Base-by-base conservation (phyloP, 1,139 yeast species). In the Taiozyma sp. region DNA sequence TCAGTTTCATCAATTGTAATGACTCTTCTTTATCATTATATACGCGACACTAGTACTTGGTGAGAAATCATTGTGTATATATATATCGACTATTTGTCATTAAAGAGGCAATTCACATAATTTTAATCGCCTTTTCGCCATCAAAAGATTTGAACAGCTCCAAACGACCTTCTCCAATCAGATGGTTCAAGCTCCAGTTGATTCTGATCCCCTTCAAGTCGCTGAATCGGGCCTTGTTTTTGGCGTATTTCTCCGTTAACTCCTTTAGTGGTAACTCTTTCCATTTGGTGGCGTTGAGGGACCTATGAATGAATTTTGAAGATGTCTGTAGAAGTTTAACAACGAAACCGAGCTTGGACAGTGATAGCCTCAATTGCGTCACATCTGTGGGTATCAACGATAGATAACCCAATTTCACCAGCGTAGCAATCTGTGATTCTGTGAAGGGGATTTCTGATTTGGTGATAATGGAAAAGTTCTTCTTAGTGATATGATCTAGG, bases 111-210 rank as follows among this genome's bases (percentile, higher is more conserved):
- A 38, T 13, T 44, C 40, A 46, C 28, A 48, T 12, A 14, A 45
- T 13, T 44, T 38, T 51, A 36, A 49, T 42, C 12, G 50, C 54
- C 6, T 14, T 34, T 2, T 50, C 51, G 8, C 92, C 92, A 2
- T 81, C 84, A 0, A 90, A 88, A 0, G 92, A 84, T 44, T 74
- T 73, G 59, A 83, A 83, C 8, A 83, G 83, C 60, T 86, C 93
- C 3, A 82, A 66, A 43, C 78, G 70, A 0, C 95, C 95, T n/a
- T 80, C 74, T 0, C 95, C 95, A 51, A 80, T 72, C 46, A 84
- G 76, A 56, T 83, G 85, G 27, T 85, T 84, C 45, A 87, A 62
- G 0, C 79, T 70, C 91, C 91, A 87, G 48, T 75, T 72, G 38
- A 87, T 65, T 51, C 75, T 79, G 47, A 79, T 70, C 0, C 92